Evolutionary conservation across 352 stramenopile species (phyloP), one percentile per base, ranked within the genome.

Genomic region (Phytophthora nicotianae): DNA sequence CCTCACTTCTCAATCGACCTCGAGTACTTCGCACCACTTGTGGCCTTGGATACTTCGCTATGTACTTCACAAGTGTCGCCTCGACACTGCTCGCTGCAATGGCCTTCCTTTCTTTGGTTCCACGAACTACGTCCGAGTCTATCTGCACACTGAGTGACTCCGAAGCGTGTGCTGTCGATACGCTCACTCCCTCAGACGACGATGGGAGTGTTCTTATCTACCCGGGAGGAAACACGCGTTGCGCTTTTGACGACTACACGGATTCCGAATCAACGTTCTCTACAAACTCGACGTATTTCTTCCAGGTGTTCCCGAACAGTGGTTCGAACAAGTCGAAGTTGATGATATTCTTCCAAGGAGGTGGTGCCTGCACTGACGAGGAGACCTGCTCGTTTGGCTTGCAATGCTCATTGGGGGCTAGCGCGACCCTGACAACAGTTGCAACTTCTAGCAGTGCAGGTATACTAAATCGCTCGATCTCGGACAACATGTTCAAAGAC

Each of bases 331-430:
- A 84, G 65, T 70, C 54, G 10, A 91, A 89, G 66, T 50, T 91
- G 10, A 60, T 91, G 57, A 59, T 91, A 24, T 86, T 79, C 42
- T 82, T 89, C 46, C 77, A 89, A 49, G 82, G 79, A 24, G 79
- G 82, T 26, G 79, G 77, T n/a, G 79, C 74, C 5, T 91, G 82
- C 29, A 58, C 79, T 14, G 78, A 89, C 49, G 42, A 73, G 57
- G 49, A 77, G 32, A 89, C 77, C 27, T 91, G 82, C 62, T 73
- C 65, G 40, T 89, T 89, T 46, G 62, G 56, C 0, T 50, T 88
- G 40, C 77, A 88, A 53, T 90, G 81, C 38, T 74, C 75, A n/a
- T 26, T 81, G 9, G 62, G 48, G 4, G 29, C 47, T 16, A 72
- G 61, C 23, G 52, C 56, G 19, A 89, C 74, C 11, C 88, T 88